A percentile compares a stretch with the other conserved stretches of the same genome.
These are phyloP conservation scores for Acanthamoeba sp. DNA, from an alignment of 208 protist species.

Conservation along the genomic window DNA sequence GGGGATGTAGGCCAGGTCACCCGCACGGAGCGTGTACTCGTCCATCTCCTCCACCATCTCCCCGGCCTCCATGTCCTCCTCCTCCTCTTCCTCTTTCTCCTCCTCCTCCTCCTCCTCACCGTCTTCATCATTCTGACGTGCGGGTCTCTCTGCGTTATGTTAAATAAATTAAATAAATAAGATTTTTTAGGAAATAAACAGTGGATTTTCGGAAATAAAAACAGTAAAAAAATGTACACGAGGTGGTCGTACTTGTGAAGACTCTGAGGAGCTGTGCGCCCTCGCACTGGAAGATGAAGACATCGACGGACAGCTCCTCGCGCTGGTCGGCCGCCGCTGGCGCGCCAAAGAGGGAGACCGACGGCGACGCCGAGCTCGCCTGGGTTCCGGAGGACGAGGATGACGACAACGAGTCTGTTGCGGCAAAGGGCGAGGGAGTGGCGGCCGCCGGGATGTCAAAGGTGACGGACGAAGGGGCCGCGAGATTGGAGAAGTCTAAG, in stretches of 20 bases:
- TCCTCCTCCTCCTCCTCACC: background rate
- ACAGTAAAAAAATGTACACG: too few relatives aligned
- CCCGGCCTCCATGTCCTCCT: background rate
- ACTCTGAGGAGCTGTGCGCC: background rate
- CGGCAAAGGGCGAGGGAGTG: background rate
- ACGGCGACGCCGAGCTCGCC: too few relatives aligned
- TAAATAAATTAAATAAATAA: too few relatives aligned
- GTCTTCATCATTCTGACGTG: background rate
- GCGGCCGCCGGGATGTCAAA: background rate
- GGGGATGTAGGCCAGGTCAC: conserved; percentile 30
- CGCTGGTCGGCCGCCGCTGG: background rate
- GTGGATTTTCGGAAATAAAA: too few relatives aligned
- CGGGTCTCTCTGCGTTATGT: conserved; percentile 17
- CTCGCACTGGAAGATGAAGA: conserved; percentile 50
- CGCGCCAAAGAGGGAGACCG: background rate
- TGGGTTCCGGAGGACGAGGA: background rate
- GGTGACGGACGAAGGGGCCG: background rate
- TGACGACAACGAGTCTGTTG: background rate
- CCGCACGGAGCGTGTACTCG: background rate
- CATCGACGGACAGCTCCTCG: background rate
- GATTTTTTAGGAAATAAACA: too few relatives aligned
- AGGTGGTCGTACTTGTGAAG: background rate
- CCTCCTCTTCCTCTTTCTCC: background rate
- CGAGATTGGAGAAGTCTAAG: conserved; percentile 31
- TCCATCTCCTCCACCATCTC: conserved; percentile 39